These are phyloP conservation scores for Aegilops longissima DNA, from an alignment of 176 grass and related monocot genomes.

Conservation along the genomic window DNA sequence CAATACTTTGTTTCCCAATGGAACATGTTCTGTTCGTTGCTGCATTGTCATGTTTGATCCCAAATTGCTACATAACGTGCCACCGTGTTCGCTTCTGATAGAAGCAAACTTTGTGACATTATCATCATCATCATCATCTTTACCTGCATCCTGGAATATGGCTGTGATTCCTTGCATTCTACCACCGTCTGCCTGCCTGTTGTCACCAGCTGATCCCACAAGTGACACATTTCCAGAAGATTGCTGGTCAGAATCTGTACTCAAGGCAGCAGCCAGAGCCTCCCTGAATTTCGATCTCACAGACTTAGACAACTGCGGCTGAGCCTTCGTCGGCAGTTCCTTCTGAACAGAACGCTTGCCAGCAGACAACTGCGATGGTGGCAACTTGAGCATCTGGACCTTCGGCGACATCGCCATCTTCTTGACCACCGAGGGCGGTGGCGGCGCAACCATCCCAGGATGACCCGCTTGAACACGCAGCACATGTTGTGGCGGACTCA, in stretches of 20 bases:
- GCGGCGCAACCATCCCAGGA: background rate
- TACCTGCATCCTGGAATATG: background rate
- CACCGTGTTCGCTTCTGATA: slow-evolving; percentile 11
- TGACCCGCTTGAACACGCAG: slow-evolving; percentile 19
- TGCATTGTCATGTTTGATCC: slow-evolving; percentile 15
- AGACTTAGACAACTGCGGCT: slow-evolving; percentile 15
- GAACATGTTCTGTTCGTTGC: slow-evolving; percentile 21
- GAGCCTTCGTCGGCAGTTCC: slow-evolving; percentile 24
- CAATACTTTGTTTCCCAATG: slow-evolving; percentile 22
- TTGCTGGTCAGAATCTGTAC: slow-evolving; percentile 42
- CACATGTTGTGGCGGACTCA: slow-evolving; percentile 14
- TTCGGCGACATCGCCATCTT: slow-evolving; percentile 17
- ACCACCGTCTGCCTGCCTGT: background rate
- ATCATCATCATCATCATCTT: background rate
- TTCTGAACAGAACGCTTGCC: slow-evolving; percentile 39
- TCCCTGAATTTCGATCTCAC: slow-evolving; percentile 72
- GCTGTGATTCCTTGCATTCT: background rate
- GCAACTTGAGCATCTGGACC: slow-evolving; percentile 35
- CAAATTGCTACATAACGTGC: background rate
- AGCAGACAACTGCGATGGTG: background rate
- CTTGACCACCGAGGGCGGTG: slow-evolving; percentile 20
- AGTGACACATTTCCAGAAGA: slow-evolving; percentile 18
- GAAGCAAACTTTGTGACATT: background rate
- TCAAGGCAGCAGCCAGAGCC: slow-evolving; percentile 45
- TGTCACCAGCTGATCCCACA: background rate